A percentile compares a stretch with the other conserved stretches of the same genome.
Evolutionary conservation across 2,329 filamentous ascomycete genomes (phyloP).

Genomic region (Dactylellina leptospora): DNA sequence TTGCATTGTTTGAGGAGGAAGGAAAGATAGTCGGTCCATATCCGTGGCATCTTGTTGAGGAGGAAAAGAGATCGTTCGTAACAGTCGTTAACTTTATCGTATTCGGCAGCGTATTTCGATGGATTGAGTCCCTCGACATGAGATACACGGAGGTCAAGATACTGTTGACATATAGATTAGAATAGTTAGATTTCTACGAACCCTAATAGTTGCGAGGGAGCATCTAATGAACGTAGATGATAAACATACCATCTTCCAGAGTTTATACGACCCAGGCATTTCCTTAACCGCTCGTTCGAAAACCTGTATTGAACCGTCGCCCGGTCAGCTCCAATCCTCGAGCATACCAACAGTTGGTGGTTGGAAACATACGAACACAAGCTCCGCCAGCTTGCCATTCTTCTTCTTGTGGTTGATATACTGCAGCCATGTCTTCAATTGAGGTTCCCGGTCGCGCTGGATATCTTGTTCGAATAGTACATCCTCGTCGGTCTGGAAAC

Average conservation of each 20-base stretch:
- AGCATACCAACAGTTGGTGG: constrained; percentile 55
- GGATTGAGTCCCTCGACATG: constrained; percentile 85
- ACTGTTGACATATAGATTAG: constrained; percentile 64
- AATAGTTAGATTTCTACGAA: constrained; percentile 5
- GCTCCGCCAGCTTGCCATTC: constrained; percentile 84
- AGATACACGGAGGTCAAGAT: constrained; percentile 82
- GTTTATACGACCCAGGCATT: constrained; percentile 92
- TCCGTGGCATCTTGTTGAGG: constrained; percentile 97
- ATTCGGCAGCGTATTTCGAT: constrained; percentile 79
- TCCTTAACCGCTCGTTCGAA: constrained; percentile 91
- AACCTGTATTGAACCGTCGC: constrained; percentile 61
- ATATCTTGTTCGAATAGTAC: constrained; percentile 97
- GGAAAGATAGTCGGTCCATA: constrained; percentile 96
- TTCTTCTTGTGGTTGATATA: constrained; percentile 91
- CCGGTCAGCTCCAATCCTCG: constrained; percentile 1
- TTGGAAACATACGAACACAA: constrained; percentile 70
- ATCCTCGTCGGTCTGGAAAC: constrained; percentile 78
- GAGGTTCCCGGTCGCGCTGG: constrained; percentile 77
- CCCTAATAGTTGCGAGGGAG: no score
- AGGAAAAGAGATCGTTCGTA: constrained; percentile 93
- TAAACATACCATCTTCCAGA: constrained; percentile 85
- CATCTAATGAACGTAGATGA: not conserved
- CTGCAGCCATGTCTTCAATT: constrained; percentile 91
- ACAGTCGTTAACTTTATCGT: constrained; percentile 89
- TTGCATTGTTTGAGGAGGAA: constrained; percentile 93